Base-by-base conservation (phyloP, 2,329 filamentous ascomycete genomes). In the Diaporthe sp. region DNA sequence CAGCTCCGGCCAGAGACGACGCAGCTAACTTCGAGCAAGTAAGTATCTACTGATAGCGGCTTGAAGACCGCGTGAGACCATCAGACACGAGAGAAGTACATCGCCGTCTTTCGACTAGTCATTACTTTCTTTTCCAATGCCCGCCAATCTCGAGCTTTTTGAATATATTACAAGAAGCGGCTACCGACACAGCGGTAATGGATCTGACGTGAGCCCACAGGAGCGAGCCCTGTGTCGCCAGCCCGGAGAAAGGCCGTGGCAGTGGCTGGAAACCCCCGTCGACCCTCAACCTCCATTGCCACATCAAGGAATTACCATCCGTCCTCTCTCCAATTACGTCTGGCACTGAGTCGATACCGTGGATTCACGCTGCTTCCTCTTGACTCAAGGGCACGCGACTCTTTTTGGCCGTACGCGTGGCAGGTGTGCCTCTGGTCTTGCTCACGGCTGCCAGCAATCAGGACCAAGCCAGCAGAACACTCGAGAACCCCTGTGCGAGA, bases 171-270 rank as follows among this genome's bases (percentile, higher is more conserved):
- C 2, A 28, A 22, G 0, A 39, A 25, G 39, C 37, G 65, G 47
- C 31, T 42, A 68, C 47, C 63, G 47, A 22, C 28, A 68, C 63
- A 15, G 42, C 42, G 61, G 28, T n/a, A 2, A 49, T 39, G 34
- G 8, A 22, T 68, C 65, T 68, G 17, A 68, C 65, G 65, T 68
- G 65, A 68, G 65, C 65, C n/a, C 31, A 22, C 47, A 42, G 65
- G 31, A 65, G 15, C 4, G 13, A 22, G 34, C 31, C 49, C 15
- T 49, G 65, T 22, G 47, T 68, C 20, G 47, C 31, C 47, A 68
- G 47, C 65, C 65, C 47, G 47, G 47, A 51, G 49, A 28, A 53
- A 34, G 47, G 49, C 65, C 49, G 31, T 8, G 13, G 22, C 47
- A 53, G 47, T 39, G 31, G 65, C 44, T 20, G 47, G 49, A 39